These are phyloP conservation scores for Tylopilus sp. DNA, from an alignment of 1,284 basidiomycete species.

Conservation along the genomic window DNA sequence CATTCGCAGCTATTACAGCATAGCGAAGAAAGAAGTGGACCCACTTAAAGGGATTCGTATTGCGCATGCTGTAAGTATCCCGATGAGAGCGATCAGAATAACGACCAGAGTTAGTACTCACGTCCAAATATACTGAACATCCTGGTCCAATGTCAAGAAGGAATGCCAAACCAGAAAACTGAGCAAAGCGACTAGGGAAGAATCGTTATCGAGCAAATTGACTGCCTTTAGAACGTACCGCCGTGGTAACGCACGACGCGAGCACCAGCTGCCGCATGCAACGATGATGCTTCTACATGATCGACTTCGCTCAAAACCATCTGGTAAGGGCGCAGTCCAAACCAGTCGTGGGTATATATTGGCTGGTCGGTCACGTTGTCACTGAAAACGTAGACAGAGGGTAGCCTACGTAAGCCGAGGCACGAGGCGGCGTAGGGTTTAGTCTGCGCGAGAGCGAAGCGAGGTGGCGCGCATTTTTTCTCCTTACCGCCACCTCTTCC, in stretches of 20 bases:
- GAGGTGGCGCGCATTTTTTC: too few species aligned
- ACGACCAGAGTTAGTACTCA: conserved; percentile 11
- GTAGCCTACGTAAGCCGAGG: too few species aligned
- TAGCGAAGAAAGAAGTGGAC: conserved; percentile 36
- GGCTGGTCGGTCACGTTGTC: too few species aligned
- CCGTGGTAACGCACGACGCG: conserved; percentile 26
- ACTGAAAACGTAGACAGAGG: too few species aligned
- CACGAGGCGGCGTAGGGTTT: too few species aligned
- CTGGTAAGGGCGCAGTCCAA: too few species aligned
- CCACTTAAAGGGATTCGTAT: conserved; percentile 33
- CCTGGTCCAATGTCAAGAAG: conserved; percentile 25
- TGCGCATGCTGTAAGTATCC: conserved; percentile 25
- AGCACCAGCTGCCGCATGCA: background rate
- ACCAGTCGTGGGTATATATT: too few species aligned
- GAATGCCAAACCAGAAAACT: conserved; percentile 29
- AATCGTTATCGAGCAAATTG: conserved; percentile 5
- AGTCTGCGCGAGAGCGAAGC: too few species aligned
- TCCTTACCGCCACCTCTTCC: too few species aligned
- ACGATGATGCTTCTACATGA: background rate
- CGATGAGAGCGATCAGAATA: background rate
- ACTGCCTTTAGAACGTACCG: conserved; percentile 11
- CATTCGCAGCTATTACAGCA: conserved; percentile 15
- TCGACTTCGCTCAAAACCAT: too few species aligned
- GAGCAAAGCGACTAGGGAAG: conserved; percentile 18
- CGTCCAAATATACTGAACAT: conserved; percentile 36